A percentile compares a stretch with the other conserved stretches of the same genome.
phyloP scores from a whole-genome alignment of 2,329 filamentous ascomycete species.

The Cyphellophora attinorum region DNA sequence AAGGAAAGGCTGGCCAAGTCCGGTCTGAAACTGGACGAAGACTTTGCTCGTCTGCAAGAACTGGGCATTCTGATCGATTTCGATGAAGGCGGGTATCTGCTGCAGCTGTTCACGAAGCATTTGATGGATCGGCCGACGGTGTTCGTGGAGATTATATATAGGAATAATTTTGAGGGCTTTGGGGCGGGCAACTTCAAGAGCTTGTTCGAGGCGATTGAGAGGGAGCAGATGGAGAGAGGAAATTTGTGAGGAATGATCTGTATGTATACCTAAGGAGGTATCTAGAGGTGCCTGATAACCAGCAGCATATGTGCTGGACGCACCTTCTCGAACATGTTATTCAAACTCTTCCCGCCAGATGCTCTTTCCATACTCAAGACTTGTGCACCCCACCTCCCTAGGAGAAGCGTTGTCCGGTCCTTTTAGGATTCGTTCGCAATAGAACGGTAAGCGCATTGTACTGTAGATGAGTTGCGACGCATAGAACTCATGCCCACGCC shows the following conservation, averaged over 20 bases:
- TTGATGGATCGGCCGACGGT: slow-evolving; percentile 91
- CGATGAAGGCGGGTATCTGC: slow-evolving; percentile 78
- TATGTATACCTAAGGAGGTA: background rate
- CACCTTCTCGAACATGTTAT: too few species aligned
- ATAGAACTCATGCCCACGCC: too few species aligned
- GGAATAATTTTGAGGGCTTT: slow-evolving; percentile 83
- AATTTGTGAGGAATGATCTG: slow-evolving; percentile 71
- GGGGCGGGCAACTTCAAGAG: slow-evolving; percentile 95
- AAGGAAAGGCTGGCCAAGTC: slow-evolving; percentile 58
- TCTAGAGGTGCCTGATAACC: too few species aligned
- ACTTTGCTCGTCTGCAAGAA: slow-evolving; percentile 64
- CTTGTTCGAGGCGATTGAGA: slow-evolving; percentile 88
- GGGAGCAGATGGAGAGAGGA: slow-evolving; percentile 77
- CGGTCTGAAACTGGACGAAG: slow-evolving; percentile 58
- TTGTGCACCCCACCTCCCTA: too few species aligned
- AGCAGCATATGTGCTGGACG: too few species aligned
- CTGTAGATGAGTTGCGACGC: too few species aligned
- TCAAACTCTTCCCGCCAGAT: too few species aligned
- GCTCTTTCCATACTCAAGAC: too few species aligned
- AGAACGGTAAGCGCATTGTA: too few species aligned
- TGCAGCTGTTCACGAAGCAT: slow-evolving; percentile 72
- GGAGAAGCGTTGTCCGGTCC: too few species aligned
- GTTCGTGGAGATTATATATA: slow-evolving; percentile 92
- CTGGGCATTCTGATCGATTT: slow-evolving; percentile 92
- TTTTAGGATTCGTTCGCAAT: too few species aligned